Evolutionary conservation across 352 stramenopile genomes (phyloP).

Genomic region (Thalassiosira pacifica): DNA sequence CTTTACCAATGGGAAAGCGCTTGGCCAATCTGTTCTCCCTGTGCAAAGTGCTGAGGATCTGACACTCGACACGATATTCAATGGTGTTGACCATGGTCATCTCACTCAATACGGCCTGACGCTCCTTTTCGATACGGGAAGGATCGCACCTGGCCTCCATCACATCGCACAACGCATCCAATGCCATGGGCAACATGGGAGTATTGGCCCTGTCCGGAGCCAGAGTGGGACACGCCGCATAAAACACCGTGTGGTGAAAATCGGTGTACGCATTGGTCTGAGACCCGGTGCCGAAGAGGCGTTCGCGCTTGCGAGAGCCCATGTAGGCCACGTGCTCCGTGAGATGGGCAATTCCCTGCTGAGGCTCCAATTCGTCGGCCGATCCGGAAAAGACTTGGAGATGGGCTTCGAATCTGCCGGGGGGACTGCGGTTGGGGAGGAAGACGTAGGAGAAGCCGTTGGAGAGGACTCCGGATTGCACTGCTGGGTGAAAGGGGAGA

Average conservation of each 20-base stretch:
- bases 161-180: constrained; percentile 90
- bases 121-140: constrained; percentile 91
- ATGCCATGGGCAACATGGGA: constrained; percentile 89
- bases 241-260: constrained; percentile 93
- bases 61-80: constrained; percentile 91
- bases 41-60: constrained; percentile 90
- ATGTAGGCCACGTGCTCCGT: constrained; percentile 93
- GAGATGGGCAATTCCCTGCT: constrained; percentile 91
- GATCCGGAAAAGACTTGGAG: constrained; percentile 89
- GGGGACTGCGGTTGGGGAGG: constrained; percentile 88
- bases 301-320: constrained; percentile 89
- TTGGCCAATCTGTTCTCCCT: constrained; percentile 90
- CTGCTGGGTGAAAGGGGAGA: constrained; percentile 83
- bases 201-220: constrained; percentile 52
- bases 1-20: constrained; percentile 90
- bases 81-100: constrained; percentile 93
- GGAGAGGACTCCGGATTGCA: constrained; percentile 84
- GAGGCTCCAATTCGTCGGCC: constrained; percentile 88
- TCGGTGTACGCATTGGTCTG: constrained; percentile 92
- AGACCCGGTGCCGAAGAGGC: constrained; percentile 89
- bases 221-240: constrained; percentile 88
- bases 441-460: constrained; percentile 91
- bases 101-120: constrained; percentile 89
- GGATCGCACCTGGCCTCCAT: constrained; percentile 88
- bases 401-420: constrained; percentile 88